phyloP scores from a whole-genome alignment of 768 basidiomycete genomes.

The Naganishia kalamii region DNA sequence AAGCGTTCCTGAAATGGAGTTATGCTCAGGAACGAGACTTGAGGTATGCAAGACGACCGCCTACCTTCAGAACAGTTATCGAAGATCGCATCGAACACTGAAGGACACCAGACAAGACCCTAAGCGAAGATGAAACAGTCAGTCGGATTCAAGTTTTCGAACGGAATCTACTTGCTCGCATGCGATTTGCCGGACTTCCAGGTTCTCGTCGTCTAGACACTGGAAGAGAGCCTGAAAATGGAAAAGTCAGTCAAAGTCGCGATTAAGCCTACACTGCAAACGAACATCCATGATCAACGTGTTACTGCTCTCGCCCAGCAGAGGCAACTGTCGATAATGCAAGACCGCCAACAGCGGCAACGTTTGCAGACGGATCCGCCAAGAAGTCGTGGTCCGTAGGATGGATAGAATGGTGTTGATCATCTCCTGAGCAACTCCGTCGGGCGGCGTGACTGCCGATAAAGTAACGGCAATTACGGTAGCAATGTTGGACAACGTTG shows the following conservation, averaged over 20 bases:
- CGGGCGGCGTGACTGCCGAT: constrained; percentile 70
- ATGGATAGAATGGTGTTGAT: constrained; percentile 49
- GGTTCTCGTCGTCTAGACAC: constrained; percentile 80
- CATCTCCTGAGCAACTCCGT: constrained; percentile 61
- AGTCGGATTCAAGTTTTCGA: neutral
- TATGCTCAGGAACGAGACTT: neutral
- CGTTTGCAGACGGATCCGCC: constrained; percentile 81
- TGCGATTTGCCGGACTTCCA: constrained; percentile 87
- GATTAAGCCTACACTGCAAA: neutral
- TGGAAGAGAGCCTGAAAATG: constrained; percentile 63
- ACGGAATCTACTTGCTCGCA: constrained; percentile 52
- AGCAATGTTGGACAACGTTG: constrained; percentile 74
- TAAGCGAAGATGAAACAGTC: constrained; percentile 12
- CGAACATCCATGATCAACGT: constrained; percentile 68
- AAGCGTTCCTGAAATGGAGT: constrained; percentile 64
- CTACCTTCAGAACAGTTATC: constrained; percentile 74
- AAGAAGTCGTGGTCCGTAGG: constrained; percentile 55
- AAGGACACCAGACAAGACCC: constrained; percentile 72
- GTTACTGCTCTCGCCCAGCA: constrained; percentile 63
- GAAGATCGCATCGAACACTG: constrained; percentile 83
- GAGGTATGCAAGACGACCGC: neutral
- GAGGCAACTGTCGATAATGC: constrained; percentile 80
- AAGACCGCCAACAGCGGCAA: constrained; percentile 82
- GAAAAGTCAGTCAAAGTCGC: neutral
- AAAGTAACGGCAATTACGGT: constrained; percentile 73